Evolutionary conservation across 352 stramenopile species (phyloP), one percentile per base, ranked within the genome.

Genomic region (Pythium pyrilobum): DNA sequence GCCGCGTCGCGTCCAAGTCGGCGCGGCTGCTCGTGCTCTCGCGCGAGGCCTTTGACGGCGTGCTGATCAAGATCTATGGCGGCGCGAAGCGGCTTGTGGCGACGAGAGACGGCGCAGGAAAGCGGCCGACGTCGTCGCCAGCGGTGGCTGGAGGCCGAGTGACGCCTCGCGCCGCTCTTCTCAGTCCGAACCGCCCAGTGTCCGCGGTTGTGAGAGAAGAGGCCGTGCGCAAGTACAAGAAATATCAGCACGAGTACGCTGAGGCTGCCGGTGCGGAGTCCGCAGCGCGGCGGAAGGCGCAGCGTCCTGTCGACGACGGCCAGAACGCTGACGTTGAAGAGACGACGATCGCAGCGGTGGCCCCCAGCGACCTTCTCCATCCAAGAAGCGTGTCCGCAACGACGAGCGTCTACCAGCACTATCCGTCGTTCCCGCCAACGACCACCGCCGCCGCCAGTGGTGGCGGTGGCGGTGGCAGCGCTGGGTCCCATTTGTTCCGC

Each of bases 1-100:
- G 81, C 21, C 46, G 44, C 41, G 60, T 62, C 20, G 34, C 50
- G 3, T 53, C 55, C 2, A 5, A 29, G 15, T 21, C 45, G 15
- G 72, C 50, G 0, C 80, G 69, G 36, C 38, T 67, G 3, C 52
- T 87, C 3, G 42, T 46, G 2, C 25, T 83, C 7, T 47, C 72
- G 0, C 56, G 67, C 21, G 31, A 68, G 1, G 56, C 64, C 0
- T 87, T 87, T 24, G 71, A 84, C 25, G 38, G 33, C 15, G 55
- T 71, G 4, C 49, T 87, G 37, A 52, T 63, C 11, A 68, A 65
- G 21, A 62, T 87, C 9, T 82, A 82, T 44, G 62, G 55, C 16
- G 47, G 39, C 7, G 54, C 29, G 1, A 87, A 81, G 43, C 62
- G 41, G 11, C 72, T 10, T 36, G 42, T 31, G n/a, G 34, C 3